Evolutionary conservation across 2,329 filamentous ascomycete species (phyloP), one percentile per base, ranked within the genome.

Genomic region (Paraconiothyrium brasiliense): DNA sequence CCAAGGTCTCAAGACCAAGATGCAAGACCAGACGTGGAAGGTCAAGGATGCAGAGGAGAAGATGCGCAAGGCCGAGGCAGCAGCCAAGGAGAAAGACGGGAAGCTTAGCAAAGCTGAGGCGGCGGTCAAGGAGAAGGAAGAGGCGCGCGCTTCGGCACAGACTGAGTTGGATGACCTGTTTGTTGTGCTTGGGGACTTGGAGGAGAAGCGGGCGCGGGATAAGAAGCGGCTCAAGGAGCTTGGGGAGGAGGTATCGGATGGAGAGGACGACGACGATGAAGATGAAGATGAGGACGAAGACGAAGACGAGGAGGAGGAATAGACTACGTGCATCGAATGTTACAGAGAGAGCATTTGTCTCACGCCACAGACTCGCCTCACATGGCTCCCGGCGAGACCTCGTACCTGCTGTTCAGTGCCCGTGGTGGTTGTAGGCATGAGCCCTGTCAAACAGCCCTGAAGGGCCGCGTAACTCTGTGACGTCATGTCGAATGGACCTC

Each of bases 151-250:
- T 14, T 69, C 72, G 30, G 76, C 70, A 20, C 75, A 83, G 65
- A 76, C 78, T 54, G 82, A 84, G 66, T 60, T 85, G 39, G 82
- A 84, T 61, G 81, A 83, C 62, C 67, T 84, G 63, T 80, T 86
- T 60, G 81, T 84, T 54, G 72, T 82, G 4, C 77, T 83, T 34
- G 78, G 80, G 4, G 82, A 84, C 60, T 72, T 84, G 27, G 80
- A 84, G 70, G 78, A 82, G 60, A 83, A 83, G 75, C 62, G 77
- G 62, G 65, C 66, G 9, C 75, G 69, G 37, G 79, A 81, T 54
- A 78, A 80, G 76, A 80, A 82, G 77, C 80, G 82, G 47, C 78
- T 84, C 54, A 82, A 83, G 55, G 80, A 82, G 62, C 72, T 82
- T 3, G 76, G 79, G 27, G 68, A 84, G 54, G 78, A 82, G 43